Percentiles rank a stretch among this genome's conserved stretches.
phyloP scores from a whole-genome alignment of 2,329 filamentous ascomycete genomes.

The Nemania sp. region DNA sequence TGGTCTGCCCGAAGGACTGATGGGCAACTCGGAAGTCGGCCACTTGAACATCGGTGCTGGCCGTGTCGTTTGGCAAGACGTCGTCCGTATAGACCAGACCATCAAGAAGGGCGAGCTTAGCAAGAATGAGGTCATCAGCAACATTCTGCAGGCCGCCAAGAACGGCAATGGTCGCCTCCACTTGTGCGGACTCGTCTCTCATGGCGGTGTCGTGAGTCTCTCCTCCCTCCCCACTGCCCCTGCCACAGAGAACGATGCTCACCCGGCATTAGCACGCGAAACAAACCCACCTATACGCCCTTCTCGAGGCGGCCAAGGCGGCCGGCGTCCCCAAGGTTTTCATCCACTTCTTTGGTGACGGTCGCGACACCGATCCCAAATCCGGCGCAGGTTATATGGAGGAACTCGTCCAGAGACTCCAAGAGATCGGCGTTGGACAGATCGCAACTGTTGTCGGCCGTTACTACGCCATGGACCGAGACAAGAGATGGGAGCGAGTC shows the following conservation, averaged over 20 bases:
- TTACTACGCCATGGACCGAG: conserved; percentile 99
- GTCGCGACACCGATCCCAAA: conserved; percentile 97
- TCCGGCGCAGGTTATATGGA: conserved; percentile 87
- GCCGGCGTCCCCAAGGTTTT: conserved; percentile 87
- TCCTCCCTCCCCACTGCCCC: not conserved
- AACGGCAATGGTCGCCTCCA: conserved; percentile 90
- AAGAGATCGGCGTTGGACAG: conserved; percentile 85
- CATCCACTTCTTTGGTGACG: conserved; percentile 99
- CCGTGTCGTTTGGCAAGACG: conserved; percentile 97
- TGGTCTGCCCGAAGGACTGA: conserved; percentile 92
- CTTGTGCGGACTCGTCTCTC: conserved; percentile 87
- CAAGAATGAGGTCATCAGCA: conserved; percentile 76
- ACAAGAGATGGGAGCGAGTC: conserved; percentile 97
- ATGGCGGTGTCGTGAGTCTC: conserved; percentile 79
- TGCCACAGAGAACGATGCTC: conserved; percentile 7
- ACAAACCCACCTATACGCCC: conserved; percentile 87
- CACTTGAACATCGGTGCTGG: conserved; percentile 98
- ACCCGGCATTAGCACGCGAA: conserved; percentile 71
- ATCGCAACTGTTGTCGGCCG: conserved; percentile 92
- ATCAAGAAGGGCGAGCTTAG: conserved; percentile 84
- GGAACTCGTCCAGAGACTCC: conserved; percentile 76
- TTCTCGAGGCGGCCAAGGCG: conserved; percentile 89
- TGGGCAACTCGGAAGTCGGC: conserved; percentile 99
- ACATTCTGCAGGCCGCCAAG: conserved; percentile 78
- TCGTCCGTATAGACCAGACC: conserved; percentile 92